Evolutionary conservation across 1,284 basidiomycete species (phyloP), one percentile per base, ranked within the genome.

Genomic region (Ceratobasidium sp.): DNA sequence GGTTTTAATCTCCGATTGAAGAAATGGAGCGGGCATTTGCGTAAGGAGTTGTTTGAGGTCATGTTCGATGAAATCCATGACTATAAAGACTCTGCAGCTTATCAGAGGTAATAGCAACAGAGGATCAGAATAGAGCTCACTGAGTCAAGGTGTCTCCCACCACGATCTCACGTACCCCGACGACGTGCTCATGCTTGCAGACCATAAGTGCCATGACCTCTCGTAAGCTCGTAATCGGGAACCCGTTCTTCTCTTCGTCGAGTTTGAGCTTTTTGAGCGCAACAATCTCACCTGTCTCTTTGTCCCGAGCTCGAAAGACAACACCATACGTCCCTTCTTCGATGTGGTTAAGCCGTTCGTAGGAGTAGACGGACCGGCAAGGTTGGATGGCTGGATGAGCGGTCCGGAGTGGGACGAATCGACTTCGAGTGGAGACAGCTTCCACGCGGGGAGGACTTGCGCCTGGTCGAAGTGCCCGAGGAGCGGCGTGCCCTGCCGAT

Each of bases 21-120:
- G 83, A 82, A 99, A 99, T 0, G 96, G 95, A 46, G 91, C 87
- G 0, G 94, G 92, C 95, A 98, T 98, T 74, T 93, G 84, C 12
- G 91, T 92, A 70, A 99, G 85, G 62, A 99, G 86, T 1, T 95
- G 93, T 82, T 99, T 99, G 79, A 99, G 89, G 80, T 99, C 96
- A 81, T 99, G 97, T 81, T 99, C 97, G 79, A 99, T 96, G 79
- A 99, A 99, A 78, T 98, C 96, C 95, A 98, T 98, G 38, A 98
- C 96, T 75, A 99, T 95, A 81, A 95, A 99, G 70, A 98, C 94
- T 84, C 94, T 96, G 84, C 18, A 16, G 9, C 16, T 25, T 30
- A 42, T 18, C 7, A 30, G 21, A 28, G 8, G 5, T 16, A 8
- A 30, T n/a, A 16, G 72, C 48, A 63, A 5, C 56, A 36, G 48